phyloP scores from a whole-genome alignment of 768 basidiomycete genomes.

The Tricholoma flavovirens region DNA sequence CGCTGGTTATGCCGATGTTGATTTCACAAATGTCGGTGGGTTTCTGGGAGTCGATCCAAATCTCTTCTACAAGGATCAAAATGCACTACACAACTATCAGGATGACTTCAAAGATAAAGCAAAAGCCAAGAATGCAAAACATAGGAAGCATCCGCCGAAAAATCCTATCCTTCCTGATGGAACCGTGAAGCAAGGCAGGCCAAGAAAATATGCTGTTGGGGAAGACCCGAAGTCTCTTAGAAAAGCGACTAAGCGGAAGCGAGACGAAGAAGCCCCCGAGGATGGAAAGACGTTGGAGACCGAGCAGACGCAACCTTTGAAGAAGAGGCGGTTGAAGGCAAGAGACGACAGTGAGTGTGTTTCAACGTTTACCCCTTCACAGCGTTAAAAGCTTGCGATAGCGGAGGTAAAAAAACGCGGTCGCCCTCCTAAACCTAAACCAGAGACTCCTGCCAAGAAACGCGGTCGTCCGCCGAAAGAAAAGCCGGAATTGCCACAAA shows the following conservation, averaged over 20 bases:
- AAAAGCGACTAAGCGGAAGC: conserved; percentile 17
- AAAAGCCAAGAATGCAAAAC: conserved; percentile 23
- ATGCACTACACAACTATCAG: conserved; percentile 38
- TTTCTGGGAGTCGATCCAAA: conserved; percentile 41
- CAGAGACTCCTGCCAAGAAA: conserved; percentile 27
- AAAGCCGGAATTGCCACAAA: conserved; percentile 8
- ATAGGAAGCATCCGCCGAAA: conserved; percentile 30
- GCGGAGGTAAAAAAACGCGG: background rate
- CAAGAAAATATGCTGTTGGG: conserved; percentile 35
- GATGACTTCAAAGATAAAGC: conserved; percentile 41
- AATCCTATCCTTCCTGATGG: conserved; percentile 48
- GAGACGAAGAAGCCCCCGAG: conserved; percentile 10
- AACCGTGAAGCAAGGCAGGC: conserved; percentile 52
- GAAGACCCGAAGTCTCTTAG: conserved; percentile 14
- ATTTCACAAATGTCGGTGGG: conserved; percentile 47
- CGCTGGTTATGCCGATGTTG: conserved; percentile 37
- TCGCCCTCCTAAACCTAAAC: conserved; percentile 5
- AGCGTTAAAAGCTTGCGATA: background rate
- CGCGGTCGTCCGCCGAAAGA: conserved; percentile 33
- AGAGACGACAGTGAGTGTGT: conserved; percentile 7
- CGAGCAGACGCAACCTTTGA: conserved; percentile 13
- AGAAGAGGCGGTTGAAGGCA: conserved; percentile 20
- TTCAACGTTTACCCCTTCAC: background rate
- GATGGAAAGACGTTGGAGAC: conserved; percentile 4
- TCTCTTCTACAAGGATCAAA: conserved; percentile 50